Evolutionary conservation across 208 protist genomes (phyloP), one percentile per base, ranked within the genome.

Genomic region (Leishmania tropica): DNA sequence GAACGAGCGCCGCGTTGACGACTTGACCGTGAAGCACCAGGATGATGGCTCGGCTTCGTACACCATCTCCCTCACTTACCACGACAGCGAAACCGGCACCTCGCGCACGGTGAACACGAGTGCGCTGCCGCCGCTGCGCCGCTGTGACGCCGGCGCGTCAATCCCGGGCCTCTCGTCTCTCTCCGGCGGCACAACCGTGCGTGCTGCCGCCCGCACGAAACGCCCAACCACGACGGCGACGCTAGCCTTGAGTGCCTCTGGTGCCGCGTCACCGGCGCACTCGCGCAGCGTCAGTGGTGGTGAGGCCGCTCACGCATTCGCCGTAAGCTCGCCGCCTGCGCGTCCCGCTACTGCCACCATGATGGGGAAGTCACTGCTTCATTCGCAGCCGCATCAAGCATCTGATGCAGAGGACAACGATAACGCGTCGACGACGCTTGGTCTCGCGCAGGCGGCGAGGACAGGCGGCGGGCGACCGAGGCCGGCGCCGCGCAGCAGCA

Each of bases 1-100:
- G 45, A 77, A 89, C 75, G 89, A 93, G 81, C 89, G 91, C 75
- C 88, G 89, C 28, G 83, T 92, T 6, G 89, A 93, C 71, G 91
- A 95, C 70, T 74, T 93, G 10, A 87, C 85, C 58, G 91, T 95
- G 72, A 86, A 87, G 60, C 88, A 90, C 70, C 83, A 85, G 40
- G 85, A 81, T 17, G 81, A 88, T 35, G 85, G 87, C 67, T 77
- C 81, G 3, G 81, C 75, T 1, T 79, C 83, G 28, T 93, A 93
- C 76, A 88, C 88, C 56, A 84, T 95, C 54, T 92, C 88, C 40
- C 82, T 95, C 67, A 95, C 86, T 31, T 93, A 95, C 79, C 89
- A 93, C 86, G 91, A 92, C 79, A 86, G 81, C 48, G 72, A 85
- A 53, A 82, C 83, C 37, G 89, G 89, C 4, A 79, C 85, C 17